These are phyloP conservation scores for Sporothrix pallida DNA, from an alignment of 2,329 filamentous ascomycete genomes.

Conservation along the genomic window DNA sequence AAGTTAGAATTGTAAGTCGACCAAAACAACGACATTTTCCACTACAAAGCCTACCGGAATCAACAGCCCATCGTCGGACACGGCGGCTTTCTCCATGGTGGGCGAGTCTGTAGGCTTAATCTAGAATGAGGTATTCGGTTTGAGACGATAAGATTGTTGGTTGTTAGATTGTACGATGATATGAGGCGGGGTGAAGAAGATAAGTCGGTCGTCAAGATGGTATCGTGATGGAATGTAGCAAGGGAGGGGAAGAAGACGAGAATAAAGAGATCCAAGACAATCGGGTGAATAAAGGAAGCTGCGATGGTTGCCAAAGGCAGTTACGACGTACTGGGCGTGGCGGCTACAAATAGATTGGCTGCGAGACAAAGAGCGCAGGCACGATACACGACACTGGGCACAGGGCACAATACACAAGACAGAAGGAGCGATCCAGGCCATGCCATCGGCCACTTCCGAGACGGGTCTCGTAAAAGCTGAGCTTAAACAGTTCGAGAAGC, in stretches of 20 bases:
- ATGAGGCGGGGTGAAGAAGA: background rate
- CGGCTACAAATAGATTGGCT: constrained; percentile 2
- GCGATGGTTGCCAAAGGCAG: background rate
- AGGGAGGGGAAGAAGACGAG: background rate
- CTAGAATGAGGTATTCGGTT: background rate
- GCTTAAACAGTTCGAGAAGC: background rate
- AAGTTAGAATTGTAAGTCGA: background rate
- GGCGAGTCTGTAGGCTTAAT: background rate
- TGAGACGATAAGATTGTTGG: background rate
- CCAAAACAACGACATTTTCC: background rate
- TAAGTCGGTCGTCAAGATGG: too few species aligned
- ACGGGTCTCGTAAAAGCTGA: background rate
- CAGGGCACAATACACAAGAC: too few species aligned
- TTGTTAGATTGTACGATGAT: background rate
- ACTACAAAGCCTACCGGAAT: constrained; percentile 39
- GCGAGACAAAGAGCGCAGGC: background rate
- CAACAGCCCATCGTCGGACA: constrained; percentile 40
- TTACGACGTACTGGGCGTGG: background rate
- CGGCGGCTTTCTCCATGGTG: constrained; percentile 45
- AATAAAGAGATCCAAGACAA: background rate
- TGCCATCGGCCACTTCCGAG: constrained; percentile 33
- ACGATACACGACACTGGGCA: too few species aligned
- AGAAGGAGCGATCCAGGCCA: constrained; percentile 17
- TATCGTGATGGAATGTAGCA: background rate
- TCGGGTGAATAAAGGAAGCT: background rate